Evolutionary conservation across 148 eudicot genomes (phyloP), one percentile per base, ranked within the genome.

Genomic region (Bassia scoparia): DNA sequence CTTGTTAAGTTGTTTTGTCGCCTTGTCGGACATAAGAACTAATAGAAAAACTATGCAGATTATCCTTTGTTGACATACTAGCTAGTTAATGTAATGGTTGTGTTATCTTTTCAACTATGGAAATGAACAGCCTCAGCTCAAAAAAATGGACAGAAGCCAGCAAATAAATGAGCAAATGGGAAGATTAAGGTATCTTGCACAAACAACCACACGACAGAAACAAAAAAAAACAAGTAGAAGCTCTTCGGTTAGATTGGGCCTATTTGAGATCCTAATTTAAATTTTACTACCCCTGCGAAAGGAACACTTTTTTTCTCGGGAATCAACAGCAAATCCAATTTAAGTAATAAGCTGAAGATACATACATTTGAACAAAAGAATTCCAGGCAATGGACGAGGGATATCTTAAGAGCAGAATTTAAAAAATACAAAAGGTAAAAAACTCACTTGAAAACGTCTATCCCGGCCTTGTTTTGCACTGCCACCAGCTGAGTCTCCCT

Each of bases 401-500:
- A 41, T 5, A 41, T 34, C 43, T 14, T 16, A 16, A 18, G 27
- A n/a, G 10, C 49, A 65, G 6, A 46, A 43, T 3, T 34, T 14
- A 53, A 35, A n/a, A n/a, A n/a, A n/a, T n/a, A n/a, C n/a, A n/a
- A 31, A 56, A 52, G 33, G 46, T 41, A 41, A 41, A n/a, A 5
- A 41, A 56, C 70, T 74, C 78, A 93, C 98, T 92, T 93, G 98
- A 80, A 91, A 95, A 48, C 91, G 91, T 78, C 97, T 89, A 70
- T 95, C 98, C 67, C 98, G 93, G 24, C 98, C 98, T 87, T 95
- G 98, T 81, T 95, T 95, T 72, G 98, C 93, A 87, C 98, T 95
- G 72, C 98, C 98, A 78, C 98, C 98, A 29, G 98, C 98, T 74
- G 98, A 95, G 86, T 95, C 98, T 67, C 98, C 98, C 84, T 95